phyloP scores from a whole-genome alignment of 495 filamentous ascomycete genomes.

The Physcia stellaris region DNA sequence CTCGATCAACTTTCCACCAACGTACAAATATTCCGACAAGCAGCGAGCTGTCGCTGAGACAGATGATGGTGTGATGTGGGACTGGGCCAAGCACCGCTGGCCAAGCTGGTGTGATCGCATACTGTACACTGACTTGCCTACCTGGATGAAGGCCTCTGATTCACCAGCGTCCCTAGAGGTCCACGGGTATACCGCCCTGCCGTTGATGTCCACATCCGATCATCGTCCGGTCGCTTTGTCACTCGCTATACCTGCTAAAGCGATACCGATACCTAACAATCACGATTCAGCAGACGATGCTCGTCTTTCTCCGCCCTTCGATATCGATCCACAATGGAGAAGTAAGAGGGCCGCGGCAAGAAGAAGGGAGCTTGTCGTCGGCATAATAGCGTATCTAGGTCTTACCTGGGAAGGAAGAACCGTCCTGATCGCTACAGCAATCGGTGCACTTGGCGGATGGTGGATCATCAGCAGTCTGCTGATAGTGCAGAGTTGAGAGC shows the following conservation, averaged over 20 bases:
- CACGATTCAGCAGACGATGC: conserved; percentile 14
- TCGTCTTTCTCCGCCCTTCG: conserved; percentile 33
- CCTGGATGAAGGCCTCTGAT: conserved; percentile 25
- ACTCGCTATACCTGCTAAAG: conserved; percentile 38
- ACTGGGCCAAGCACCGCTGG: conserved; percentile 67
- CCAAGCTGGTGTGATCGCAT: conserved; percentile 93
- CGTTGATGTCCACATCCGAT: conserved; percentile 64
- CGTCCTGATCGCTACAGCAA: conserved; percentile 28
- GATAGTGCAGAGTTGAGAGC: no score
- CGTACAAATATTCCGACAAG: conserved; percentile 63
- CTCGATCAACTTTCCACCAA: conserved; percentile 69
- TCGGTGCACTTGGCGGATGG: conserved; percentile 34
- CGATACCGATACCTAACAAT: conserved; percentile 15
- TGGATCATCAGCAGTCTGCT: conserved; percentile 8
- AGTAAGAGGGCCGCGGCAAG: conserved; percentile 34
- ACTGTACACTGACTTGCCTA: conserved; percentile 54
- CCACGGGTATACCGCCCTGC: conserved; percentile 55
- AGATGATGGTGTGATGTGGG: conserved; percentile 38
- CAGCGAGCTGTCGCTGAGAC: conserved; percentile 18
- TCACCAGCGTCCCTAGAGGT: conserved; percentile 29
- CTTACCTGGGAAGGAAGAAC: conserved; percentile 48
- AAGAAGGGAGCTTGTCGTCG: conserved; percentile 43
- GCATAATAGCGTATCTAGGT: conserved; percentile 38
- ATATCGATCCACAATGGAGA: conserved; percentile 39
- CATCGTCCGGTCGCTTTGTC: conserved; percentile 70